phyloP scores from a whole-genome alignment of 208 protist genomes.

The Acanthamoeba quina region DNA sequence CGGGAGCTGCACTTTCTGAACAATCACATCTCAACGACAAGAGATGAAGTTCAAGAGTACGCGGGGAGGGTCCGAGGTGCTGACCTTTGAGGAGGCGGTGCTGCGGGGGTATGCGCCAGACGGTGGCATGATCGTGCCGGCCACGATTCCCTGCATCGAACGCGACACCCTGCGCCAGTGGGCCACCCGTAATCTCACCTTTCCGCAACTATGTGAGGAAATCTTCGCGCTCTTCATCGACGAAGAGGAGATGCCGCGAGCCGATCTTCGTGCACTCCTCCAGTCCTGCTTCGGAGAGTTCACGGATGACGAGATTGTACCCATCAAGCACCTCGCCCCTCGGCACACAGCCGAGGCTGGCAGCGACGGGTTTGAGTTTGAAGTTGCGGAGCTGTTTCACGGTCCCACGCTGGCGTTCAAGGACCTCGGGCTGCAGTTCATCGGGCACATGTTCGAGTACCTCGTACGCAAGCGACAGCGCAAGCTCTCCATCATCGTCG shows the following conservation, averaged over 20 bases:
- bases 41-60: slow-evolving; percentile 56
- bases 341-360: not conserved
- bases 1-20: not conserved
- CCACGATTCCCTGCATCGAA: slow-evolving; percentile 71
- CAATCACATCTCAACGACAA: not conserved
- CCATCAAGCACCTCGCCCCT: slow-evolving; percentile 32
- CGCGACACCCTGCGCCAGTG: slow-evolving; percentile 55
- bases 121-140: slow-evolving; percentile 78
- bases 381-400: slow-evolving; percentile 88
- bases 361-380: slow-evolving; percentile 7
- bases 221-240: slow-evolving; percentile 71
- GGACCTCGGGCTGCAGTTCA: slow-evolving; percentile 89
- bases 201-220: slow-evolving; percentile 40
- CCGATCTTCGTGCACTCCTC: slow-evolving; percentile 77
- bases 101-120: slow-evolving; percentile 77
- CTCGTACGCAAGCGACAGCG: slow-evolving; percentile 76
- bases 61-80: slow-evolving; percentile 14
- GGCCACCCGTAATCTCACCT: not conserved
- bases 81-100: slow-evolving; percentile 79
- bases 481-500: slow-evolving; percentile 73
- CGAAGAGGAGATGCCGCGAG: slow-evolving; percentile 74
- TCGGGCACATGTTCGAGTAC: slow-evolving; percentile 89
- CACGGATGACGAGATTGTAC: not conserved
- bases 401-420: slow-evolving; percentile 91
- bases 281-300: slow-evolving; percentile 37